Conservation (phyloP, 352 stramenopile species). For the Phytophthora idaei region DNA sequence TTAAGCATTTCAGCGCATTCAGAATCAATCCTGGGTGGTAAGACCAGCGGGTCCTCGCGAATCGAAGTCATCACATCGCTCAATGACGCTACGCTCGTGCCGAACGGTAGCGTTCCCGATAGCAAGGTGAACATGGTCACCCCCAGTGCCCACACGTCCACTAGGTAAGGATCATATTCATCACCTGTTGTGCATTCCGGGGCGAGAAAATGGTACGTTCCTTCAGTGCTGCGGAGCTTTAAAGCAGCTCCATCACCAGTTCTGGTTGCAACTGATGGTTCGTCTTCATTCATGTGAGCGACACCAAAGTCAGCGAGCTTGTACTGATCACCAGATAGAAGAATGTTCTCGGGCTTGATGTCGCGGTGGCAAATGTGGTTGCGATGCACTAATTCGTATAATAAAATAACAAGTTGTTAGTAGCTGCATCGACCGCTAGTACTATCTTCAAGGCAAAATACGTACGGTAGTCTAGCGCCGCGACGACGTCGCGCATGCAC, state of each 20-base stretch:
- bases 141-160: conserved; percentile 86
- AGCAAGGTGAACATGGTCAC: conserved; percentile 82
- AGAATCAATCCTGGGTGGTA: conserved; percentile 42
- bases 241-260: background rate
- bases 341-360: conserved; percentile 83
- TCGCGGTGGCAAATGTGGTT: conserved; percentile 89
- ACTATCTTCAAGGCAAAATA: background rate
- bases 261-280: conserved; percentile 26
- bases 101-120: conserved; percentile 74
- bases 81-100: conserved; percentile 53
- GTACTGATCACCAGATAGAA: conserved; percentile 62
- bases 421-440: background rate
- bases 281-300: conserved; percentile 61
- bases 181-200: conserved; percentile 83
- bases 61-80: conserved; percentile 78
- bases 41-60: conserved; percentile 54
- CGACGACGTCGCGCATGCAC: conserved; percentile 80
- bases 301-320: conserved; percentile 87
- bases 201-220: conserved; percentile 88
- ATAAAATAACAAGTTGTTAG: conserved; percentile 3
- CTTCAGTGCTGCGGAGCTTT: conserved; percentile 75
- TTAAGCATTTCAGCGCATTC: conserved; percentile 54
- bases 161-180: conserved; percentile 74
- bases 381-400: conserved; percentile 54
- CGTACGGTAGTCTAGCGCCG: conserved; percentile 77